Evolutionary conservation across 2,329 filamentous ascomycete genomes (phyloP).

Genomic region (Arthrobotrys entomopaga): DNA sequence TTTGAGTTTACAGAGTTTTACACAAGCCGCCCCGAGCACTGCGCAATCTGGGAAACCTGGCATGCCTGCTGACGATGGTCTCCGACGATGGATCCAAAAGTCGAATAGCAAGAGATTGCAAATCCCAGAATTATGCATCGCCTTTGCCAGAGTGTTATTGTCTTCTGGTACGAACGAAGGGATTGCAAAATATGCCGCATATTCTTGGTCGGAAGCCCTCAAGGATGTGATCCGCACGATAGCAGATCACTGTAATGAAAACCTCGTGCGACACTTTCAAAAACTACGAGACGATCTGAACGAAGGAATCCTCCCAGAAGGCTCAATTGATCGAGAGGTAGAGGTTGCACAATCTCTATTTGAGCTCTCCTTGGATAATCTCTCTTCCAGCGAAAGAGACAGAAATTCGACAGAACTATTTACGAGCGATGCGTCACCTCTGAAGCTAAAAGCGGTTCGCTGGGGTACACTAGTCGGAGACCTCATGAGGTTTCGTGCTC

Average conservation of each 20-base stretch:
- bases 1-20: slow-evolving; percentile 51
- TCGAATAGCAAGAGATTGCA: slow-evolving; percentile 68
- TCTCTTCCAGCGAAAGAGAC: slow-evolving; percentile 57
- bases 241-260: slow-evolving; percentile 57
- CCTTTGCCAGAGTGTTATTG: slow-evolving; percentile 66
- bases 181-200: slow-evolving; percentile 56
- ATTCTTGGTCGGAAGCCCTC: slow-evolving; percentile 58
- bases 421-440: slow-evolving; percentile 40
- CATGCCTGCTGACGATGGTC: slow-evolving; percentile 63
- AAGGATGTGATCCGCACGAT: slow-evolving; percentile 56
- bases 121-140: slow-evolving; percentile 69
- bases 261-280: slow-evolving; percentile 56
- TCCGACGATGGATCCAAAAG: slow-evolving; percentile 67
- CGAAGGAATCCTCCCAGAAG: slow-evolving; percentile 20
- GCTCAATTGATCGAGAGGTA: slow-evolving; percentile 58
- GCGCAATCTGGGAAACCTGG: slow-evolving; percentile 32
- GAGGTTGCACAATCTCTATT: slow-evolving; percentile 70
- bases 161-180: slow-evolving; percentile 38
- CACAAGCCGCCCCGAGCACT: slow-evolving; percentile 45
- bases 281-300: slow-evolving; percentile 54
- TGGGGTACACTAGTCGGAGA: slow-evolving; percentile 58
- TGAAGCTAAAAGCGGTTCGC: slow-evolving; percentile 55
- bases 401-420: slow-evolving; percentile 56
- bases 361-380: slow-evolving; percentile 71
- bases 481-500: slow-evolving; percentile 56